phyloP scores from a whole-genome alignment of 139 green algal species.

The Pedinophyceae sp. region DNA sequence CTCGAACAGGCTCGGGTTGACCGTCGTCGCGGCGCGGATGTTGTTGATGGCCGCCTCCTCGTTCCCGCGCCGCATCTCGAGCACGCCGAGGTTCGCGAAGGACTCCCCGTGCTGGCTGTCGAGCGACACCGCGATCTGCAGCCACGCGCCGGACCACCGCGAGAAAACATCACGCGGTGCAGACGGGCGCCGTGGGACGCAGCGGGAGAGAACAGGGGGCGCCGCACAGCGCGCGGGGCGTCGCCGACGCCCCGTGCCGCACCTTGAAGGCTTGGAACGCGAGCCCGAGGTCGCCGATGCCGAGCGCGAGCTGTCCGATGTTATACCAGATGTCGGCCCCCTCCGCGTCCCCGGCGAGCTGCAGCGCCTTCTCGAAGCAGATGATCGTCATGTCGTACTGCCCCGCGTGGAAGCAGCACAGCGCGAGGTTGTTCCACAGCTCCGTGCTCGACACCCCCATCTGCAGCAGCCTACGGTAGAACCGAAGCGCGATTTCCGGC shows the following conservation, averaged over 20 bases:
- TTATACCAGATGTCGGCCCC: conserved; percentile 41
- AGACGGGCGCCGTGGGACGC: no score
- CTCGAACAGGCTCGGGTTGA: conserved; percentile 37
- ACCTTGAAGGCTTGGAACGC: no score
- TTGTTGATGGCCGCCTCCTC: conserved; percentile 21
- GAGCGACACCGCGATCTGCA: conserved; percentile 43
- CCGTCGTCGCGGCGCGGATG: conserved; percentile 17
- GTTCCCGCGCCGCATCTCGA: conserved; percentile 43
- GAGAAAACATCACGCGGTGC: no score
- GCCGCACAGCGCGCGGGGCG: no score
- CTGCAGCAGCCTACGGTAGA: conserved; percentile 20
- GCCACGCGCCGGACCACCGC: no score
- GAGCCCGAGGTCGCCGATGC: conserved; percentile 53
- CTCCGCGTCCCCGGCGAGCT: conserved; percentile 25
- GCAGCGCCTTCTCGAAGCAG: conserved; percentile 50
- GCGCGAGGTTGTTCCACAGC: conserved; percentile 62
- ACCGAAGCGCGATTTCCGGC: conserved; percentile 55
- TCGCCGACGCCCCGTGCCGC: no score
- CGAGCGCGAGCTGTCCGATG: conserved; percentile 33
- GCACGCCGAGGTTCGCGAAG: conserved; percentile 57
- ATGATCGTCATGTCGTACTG: conserved; percentile 65
- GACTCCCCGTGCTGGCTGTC: conserved; percentile 50
- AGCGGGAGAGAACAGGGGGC: no score
- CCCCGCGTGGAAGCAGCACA: conserved; percentile 66
- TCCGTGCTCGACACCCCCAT: conserved; percentile 56